phyloP scores from a whole-genome alignment of 306 rosid species.

The Cicer cuneatum region DNA sequence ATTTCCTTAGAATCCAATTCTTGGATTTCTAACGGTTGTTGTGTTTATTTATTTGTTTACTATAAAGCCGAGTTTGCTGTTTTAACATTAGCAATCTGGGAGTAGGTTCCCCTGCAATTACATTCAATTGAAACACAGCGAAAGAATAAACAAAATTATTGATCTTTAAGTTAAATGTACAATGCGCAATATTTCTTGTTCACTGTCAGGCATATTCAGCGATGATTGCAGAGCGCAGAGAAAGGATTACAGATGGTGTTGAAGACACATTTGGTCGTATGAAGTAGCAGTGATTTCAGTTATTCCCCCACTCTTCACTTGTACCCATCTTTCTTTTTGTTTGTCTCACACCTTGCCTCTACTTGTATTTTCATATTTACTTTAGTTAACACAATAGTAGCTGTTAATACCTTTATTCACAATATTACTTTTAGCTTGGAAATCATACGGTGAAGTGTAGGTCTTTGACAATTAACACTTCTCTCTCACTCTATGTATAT shows the following conservation, averaged over 20 bases:
- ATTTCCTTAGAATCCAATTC: too few relatives aligned
- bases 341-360: neutral
- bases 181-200: constrained; percentile 18
- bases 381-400: constrained; percentile 19
- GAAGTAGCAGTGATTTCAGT: constrained; percentile 49
- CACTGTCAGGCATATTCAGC: constrained; percentile 73
- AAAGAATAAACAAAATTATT: constrained; percentile 1
- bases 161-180: neutral
- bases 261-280: constrained; percentile 83
- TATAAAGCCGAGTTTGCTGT: neutral
- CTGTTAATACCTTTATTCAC: constrained; percentile 23
- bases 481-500: neutral
- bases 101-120: constrained; percentile 9
- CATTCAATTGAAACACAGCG: neutral
- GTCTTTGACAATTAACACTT: constrained; percentile 14
- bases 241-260: constrained; percentile 68
- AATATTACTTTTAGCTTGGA: constrained; percentile 25
- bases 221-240: constrained; percentile 85
- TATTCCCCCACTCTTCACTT: constrained; percentile 3
- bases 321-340: constrained; percentile 3
- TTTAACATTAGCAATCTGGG: neutral
- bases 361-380: constrained; percentile 27
- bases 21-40: neutral
- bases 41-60: neutral
- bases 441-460: constrained; percentile 24